Percentiles rank a stretch among this genome's conserved stretches.
Evolutionary conservation across 1,284 basidiomycete species (phyloP).

Genomic region (Schizophyllum amplum): DNA sequence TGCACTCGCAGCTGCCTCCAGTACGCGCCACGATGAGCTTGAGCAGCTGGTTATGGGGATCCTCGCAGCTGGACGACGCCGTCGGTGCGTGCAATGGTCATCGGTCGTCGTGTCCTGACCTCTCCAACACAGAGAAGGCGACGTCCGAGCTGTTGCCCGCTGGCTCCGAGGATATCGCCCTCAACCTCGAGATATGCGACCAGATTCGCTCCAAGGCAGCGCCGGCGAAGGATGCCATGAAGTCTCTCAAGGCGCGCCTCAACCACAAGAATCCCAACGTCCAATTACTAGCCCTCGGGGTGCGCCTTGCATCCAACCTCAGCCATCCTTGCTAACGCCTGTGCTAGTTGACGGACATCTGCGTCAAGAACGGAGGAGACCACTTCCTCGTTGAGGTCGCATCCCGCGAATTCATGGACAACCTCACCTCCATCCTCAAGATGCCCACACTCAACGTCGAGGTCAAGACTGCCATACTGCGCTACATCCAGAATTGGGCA

Average conservation of each 20-base stretch:
- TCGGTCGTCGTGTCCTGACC: neutral
- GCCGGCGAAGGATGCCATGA: constrained; percentile 82
- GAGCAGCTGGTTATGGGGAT: constrained; percentile 59
- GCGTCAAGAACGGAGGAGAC: constrained; percentile 97
- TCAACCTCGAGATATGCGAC: constrained; percentile 95
- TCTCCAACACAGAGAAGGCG: constrained; percentile 69
- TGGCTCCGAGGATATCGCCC: constrained; percentile 83
- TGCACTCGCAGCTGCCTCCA: neutral
- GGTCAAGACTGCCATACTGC: constrained; percentile 77
- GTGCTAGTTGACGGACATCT: constrained; percentile 80
- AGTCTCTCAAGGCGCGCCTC: constrained; percentile 79
- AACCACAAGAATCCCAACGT: constrained; percentile 97
- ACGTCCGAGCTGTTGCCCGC: constrained; percentile 83
- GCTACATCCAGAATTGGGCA: constrained; percentile 89
- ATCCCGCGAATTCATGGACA: constrained; percentile 91
- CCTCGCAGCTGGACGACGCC: constrained; percentile 69
- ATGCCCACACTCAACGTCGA: constrained; percentile 69
- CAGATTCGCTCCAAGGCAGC: constrained; percentile 91
- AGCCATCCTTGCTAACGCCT: constrained; percentile 1
- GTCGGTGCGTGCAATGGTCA: constrained; percentile 42
- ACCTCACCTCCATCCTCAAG: constrained; percentile 77
- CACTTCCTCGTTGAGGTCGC: constrained; percentile 81
- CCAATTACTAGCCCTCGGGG: constrained; percentile 79
- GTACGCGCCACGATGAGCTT: constrained; percentile 1
- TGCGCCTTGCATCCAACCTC: constrained; percentile 29